These are phyloP conservation scores for Sordariomycetes sp. DNA, from an alignment of 2,329 filamentous ascomycete species.

Conservation along the genomic window DNA sequence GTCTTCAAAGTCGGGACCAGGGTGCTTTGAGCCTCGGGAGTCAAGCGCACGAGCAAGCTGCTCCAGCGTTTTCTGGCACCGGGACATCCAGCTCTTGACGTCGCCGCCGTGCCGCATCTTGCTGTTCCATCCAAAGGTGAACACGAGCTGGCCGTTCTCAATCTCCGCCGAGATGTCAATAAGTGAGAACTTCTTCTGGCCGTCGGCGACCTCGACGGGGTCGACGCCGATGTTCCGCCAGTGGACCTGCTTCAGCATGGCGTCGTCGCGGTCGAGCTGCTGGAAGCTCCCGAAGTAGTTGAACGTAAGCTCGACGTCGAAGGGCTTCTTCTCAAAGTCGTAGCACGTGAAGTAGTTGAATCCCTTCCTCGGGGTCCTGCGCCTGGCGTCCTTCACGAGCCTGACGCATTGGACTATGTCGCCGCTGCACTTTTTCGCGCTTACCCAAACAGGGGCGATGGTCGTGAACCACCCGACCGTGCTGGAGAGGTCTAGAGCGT, in stretches of 20 bases:
- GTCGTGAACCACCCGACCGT: slow-evolving; percentile 28
- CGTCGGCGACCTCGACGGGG: not conserved
- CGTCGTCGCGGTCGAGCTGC: slow-evolving; percentile 15
- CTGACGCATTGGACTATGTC: not conserved
- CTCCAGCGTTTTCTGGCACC: slow-evolving; percentile 28
- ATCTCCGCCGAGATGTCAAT: slow-evolving; percentile 36
- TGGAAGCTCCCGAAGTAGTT: slow-evolving; percentile 18
- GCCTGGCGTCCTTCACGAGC: slow-evolving; percentile 11
- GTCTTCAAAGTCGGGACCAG: slow-evolving; percentile 23
- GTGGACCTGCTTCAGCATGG: slow-evolving; percentile 11
- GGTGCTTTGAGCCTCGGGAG: slow-evolving; percentile 6
- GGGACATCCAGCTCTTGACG: slow-evolving; percentile 29
- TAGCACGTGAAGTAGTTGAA: slow-evolving; percentile 11
- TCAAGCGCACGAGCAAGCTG: slow-evolving; percentile 25
- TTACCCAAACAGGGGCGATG: slow-evolving; percentile 6
- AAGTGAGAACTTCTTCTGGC: slow-evolving; percentile 23
- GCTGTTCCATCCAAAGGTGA: slow-evolving; percentile 31
- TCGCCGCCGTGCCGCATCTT: slow-evolving; percentile 25
- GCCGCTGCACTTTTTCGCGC: no score
- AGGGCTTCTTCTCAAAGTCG: not conserved
- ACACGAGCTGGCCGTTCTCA: slow-evolving; percentile 20
- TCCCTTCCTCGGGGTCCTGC: slow-evolving; percentile 9
- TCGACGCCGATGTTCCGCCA: not conserved
- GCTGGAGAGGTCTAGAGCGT: slow-evolving; percentile 17
- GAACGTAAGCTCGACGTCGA: slow-evolving; percentile 10